Evolutionary conservation across 176 grass and related monocot genomes (phyloP), one percentile per base, ranked within the genome.

Genomic region (Coix lacrymajobi): DNA sequence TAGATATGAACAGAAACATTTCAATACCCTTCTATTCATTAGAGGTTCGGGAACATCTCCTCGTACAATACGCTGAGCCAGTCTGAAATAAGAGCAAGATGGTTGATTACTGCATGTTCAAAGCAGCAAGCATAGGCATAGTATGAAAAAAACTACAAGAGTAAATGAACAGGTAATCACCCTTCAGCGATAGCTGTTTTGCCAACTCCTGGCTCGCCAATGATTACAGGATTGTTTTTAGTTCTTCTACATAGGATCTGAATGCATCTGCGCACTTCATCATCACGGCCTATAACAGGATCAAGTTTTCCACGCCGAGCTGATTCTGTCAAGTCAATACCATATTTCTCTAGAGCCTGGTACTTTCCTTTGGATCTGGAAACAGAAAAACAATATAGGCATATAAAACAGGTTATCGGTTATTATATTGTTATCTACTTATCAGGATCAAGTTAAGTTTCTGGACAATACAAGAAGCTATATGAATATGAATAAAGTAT

Each of bases 121-220:
- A 20, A 77, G 17, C 57, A 30, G 16, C 66, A 32, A 77, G 69
- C 29, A 4, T 49, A 71, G 63, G 31, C 3, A 49, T 62, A 56
- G 40, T 33, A 83, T 20, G 19, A 56, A 76, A 69, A 24, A 70
- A 38, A n/a, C 15, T 62, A 20, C 63, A 54, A n/a, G 44, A 49
- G 39, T 19, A 48, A 30, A 30, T 48, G 41, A 78, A 40, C 24
- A 61, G 19, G 49, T 26, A 28, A 75, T 85, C 88, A 98, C 92
- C 96, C 92, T 93, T 98, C 96, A 70, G 91, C 96, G 74, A 98
- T 95, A 30, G 96, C 96, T 75, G 92, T 98, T 88, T 98, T 98
- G 57, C 90, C 96, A 81, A 98, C 92, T 84, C 92, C 92, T 77
- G 92, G 96, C 72, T 98, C 92, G 1, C 92, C 96, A 84, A 95